A percentile compares a stretch with the other conserved stretches of the same genome.
These are phyloP conservation scores for Mesembryanthemum crystallinum DNA, from an alignment of 148 eudicot genomes.

Conservation along the genomic window DNA sequence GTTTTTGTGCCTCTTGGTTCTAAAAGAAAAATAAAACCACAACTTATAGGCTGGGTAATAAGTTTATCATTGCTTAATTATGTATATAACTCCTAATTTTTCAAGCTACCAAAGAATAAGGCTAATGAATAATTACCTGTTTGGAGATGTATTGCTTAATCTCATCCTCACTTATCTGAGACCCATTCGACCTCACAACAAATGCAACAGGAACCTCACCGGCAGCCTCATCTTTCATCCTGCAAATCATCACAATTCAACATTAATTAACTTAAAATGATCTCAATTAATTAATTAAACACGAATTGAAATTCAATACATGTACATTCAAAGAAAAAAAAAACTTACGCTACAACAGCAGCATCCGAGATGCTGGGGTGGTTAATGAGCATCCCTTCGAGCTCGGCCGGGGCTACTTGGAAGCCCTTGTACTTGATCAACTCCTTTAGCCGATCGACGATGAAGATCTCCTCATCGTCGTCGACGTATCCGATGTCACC, in stretches of 20 bases:
- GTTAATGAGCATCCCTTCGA: slow-evolving; percentile 71
- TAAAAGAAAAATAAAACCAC: too few relatives aligned
- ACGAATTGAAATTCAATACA: too few relatives aligned
- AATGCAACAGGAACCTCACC: slow-evolving; percentile 95
- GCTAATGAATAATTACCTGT: slow-evolving; percentile 48
- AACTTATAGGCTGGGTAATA: too few relatives aligned
- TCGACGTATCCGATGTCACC: slow-evolving; percentile 85
- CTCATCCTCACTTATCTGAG: slow-evolving; percentile 63
- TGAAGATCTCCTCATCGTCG: slow-evolving; percentile 74
- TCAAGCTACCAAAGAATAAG: too few relatives aligned
- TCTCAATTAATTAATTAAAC: background rate
- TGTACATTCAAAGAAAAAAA: background rate
- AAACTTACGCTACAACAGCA: slow-evolving; percentile 84
- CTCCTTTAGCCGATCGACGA: slow-evolving; percentile 82
- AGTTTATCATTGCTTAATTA: too few relatives aligned
- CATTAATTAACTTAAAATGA: background rate
- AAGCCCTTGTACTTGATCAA: slow-evolving; percentile 88
- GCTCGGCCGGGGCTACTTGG: slow-evolving; percentile 95
- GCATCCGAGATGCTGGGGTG: slow-evolving; percentile 73
- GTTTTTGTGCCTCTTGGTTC: too few relatives aligned
- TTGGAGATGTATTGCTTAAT: slow-evolving; percentile 74
- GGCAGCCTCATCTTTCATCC: slow-evolving; percentile 82
- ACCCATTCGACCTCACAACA: slow-evolving; percentile 67
- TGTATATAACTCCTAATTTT: too few relatives aligned
- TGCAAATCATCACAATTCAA: slow-evolving; percentile 20